Evolutionary conservation across 2,329 filamentous ascomycete genomes (phyloP).

Genomic region (Monosporascus sp.): DNA sequence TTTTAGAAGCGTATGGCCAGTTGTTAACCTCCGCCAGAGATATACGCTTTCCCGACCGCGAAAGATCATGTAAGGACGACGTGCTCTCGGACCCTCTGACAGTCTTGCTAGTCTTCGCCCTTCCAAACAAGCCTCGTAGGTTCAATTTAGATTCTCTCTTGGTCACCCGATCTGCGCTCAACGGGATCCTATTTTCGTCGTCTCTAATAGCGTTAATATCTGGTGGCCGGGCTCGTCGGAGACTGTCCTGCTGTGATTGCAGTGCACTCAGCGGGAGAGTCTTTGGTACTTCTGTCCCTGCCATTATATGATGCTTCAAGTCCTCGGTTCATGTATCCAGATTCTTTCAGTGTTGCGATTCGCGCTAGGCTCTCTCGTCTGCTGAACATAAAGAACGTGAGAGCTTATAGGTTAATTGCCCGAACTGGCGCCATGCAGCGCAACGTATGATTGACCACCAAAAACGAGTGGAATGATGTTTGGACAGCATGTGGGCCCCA

Average conservation of each 20-base stretch:
- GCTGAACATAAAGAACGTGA: background rate
- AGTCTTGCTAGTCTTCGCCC: slow-evolving; percentile 34
- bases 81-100: slow-evolving; percentile 22
- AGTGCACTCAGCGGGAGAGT: background rate
- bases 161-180: slow-evolving; percentile 38
- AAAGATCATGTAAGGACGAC: slow-evolving; percentile 23
- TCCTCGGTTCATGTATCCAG: background rate
- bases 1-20: slow-evolving; percentile 36
- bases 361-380: background rate
- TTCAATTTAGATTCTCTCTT: slow-evolving; percentile 49
- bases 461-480: background rate
- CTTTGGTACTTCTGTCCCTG: background rate
- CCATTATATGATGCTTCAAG: background rate
- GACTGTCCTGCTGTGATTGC: slow-evolving; percentile 10
- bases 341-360: background rate
- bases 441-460: background rate
- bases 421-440: background rate
- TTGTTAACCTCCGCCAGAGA: slow-evolving; percentile 42
- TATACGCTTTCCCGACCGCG: slow-evolving; percentile 36
- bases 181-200: slow-evolving; percentile 35
- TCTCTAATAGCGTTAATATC: slow-evolving; percentile 25
- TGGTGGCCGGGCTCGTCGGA: slow-evolving; percentile 35
- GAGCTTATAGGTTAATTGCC: background rate
- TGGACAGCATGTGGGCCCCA: background rate
- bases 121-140: slow-evolving; percentile 46